Percentiles rank a stretch among this genome's conserved stretches.
These are phyloP conservation scores for Cercospora zeae-maydis DNA, from an alignment of 2,329 filamentous ascomycete genomes.

Conservation along the genomic window DNA sequence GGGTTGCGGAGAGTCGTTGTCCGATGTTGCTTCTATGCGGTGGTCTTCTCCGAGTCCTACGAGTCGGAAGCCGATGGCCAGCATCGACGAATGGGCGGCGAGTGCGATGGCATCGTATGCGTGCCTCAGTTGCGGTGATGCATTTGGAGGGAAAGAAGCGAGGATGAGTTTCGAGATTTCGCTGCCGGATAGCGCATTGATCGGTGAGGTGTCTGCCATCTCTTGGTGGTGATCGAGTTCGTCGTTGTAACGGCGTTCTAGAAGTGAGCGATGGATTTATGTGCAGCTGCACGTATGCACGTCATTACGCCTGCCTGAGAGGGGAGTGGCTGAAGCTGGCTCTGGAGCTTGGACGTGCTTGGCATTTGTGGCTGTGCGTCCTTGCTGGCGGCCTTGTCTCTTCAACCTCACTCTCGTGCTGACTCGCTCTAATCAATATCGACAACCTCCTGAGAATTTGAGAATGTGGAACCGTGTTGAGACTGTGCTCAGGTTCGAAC, in stretches of 20 bases:
- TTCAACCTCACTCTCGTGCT: not conserved
- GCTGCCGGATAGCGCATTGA: constrained; percentile 44
- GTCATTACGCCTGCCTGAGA: not conserved
- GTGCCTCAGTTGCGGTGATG: constrained; percentile 53
- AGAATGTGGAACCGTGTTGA: no score
- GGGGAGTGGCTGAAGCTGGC: not conserved
- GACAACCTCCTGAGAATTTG: no score
- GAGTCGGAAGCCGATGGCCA: constrained; percentile 73
- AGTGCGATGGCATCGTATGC: constrained; percentile 81
- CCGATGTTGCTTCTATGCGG: constrained; percentile 47
- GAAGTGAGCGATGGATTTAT: not conserved
- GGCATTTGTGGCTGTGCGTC: not conserved
- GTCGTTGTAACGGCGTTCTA: not conserved
- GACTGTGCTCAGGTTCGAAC: no score
- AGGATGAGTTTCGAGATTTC: constrained; percentile 46
- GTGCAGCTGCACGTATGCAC: not conserved
- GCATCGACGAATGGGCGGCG: constrained; percentile 78
- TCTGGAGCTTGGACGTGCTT: not conserved
- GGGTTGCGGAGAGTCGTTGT: constrained; percentile 51
- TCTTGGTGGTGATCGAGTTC: not conserved
- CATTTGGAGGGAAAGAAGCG: constrained; percentile 41
- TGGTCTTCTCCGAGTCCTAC: constrained; percentile 82
- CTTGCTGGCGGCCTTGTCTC: not conserved
- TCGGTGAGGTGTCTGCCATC: constrained; percentile 18
- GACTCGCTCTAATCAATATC: no score